Evolutionary conservation across 2,329 filamentous ascomycete species (phyloP).

Genomic region (Tothia fuscella): DNA sequence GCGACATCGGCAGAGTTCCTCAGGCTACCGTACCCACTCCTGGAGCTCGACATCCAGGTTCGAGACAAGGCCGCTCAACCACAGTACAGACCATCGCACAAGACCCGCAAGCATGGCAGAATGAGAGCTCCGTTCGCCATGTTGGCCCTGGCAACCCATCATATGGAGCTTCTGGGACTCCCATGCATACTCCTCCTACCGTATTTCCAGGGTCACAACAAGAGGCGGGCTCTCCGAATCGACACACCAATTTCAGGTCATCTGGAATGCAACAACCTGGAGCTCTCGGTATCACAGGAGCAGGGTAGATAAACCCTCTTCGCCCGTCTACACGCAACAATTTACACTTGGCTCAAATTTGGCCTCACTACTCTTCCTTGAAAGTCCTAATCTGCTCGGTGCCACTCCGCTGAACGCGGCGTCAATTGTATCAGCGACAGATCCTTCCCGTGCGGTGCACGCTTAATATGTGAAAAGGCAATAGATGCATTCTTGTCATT

Average conservation of each 20-base stretch:
- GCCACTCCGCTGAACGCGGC: too few relatives aligned
- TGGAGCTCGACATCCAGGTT: not conserved
- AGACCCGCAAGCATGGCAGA: constrained; percentile 10
- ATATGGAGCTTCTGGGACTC: not conserved
- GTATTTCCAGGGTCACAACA: constrained; percentile 2
- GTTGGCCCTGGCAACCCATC: constrained; percentile 1
- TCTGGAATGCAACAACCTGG: constrained; percentile 8
- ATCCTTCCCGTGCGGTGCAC: too few relatives aligned
- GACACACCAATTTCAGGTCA: constrained; percentile 7
- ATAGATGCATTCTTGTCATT: too few relatives aligned
- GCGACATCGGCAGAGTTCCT: constrained; percentile 52
- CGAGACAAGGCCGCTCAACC: constrained; percentile 9
- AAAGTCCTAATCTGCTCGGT: too few relatives aligned
- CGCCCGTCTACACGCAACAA: too few relatives aligned
- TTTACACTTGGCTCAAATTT: too few relatives aligned
- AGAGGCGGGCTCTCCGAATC: constrained; percentile 8
- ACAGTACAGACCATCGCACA: constrained; percentile 7
- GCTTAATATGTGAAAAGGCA: too few relatives aligned
- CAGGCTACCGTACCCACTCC: constrained; percentile 5
- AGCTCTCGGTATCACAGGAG: constrained; percentile 8
- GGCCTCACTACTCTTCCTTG: too few relatives aligned
- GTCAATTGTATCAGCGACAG: too few relatives aligned
- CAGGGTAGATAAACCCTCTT: not conserved
- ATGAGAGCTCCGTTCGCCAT: constrained; percentile 10
- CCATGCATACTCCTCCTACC: constrained; percentile 6